phyloP scores from a whole-genome alignment of 2,329 filamentous ascomycete genomes.

The Lanzia echinophila region DNA sequence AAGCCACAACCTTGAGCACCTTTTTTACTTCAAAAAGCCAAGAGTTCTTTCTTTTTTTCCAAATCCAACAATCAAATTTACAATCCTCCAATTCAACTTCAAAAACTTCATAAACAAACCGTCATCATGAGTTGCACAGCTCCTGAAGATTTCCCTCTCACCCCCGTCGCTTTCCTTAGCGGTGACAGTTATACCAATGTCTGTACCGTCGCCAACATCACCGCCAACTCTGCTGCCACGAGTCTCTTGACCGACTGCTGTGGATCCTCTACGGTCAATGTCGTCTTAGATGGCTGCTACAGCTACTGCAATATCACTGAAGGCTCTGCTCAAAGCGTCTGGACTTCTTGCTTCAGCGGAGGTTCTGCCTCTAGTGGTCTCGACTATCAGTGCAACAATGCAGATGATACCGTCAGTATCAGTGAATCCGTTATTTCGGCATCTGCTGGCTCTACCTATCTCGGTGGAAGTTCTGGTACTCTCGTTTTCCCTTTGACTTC shows the following conservation, averaged over 20 bases:
- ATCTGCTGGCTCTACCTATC: background rate
- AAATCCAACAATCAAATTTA: background rate
- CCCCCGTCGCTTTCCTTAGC: background rate
- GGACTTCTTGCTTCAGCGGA: background rate
- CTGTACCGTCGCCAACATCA: conserved; percentile 6
- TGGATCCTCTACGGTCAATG: background rate
- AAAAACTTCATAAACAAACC: background rate
- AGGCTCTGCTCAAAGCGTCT: conserved; percentile 3
- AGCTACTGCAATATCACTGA: conserved; percentile 8
- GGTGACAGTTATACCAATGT: background rate
- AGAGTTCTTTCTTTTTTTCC: background rate
- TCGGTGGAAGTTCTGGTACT: conserved; percentile 1
- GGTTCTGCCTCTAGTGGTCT: background rate
- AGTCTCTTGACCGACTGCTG: conserved; percentile 2
- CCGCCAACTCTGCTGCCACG: background rate
- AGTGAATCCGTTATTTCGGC: background rate
- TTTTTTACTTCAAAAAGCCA: conserved; percentile 3
- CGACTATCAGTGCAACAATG: conserved; percentile 1
- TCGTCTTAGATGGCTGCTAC: conserved; percentile 3
- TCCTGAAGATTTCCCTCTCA: background rate
- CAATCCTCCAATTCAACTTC: background rate
- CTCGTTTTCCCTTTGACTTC: background rate
- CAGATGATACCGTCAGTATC: background rate
- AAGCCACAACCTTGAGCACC: background rate
- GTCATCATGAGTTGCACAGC: conserved; percentile 1